Percentiles rank a stretch among this genome's conserved stretches.
These are phyloP conservation scores for Penicillium arizonense DNA, from an alignment of 495 filamentous ascomycete species.

Conservation along the genomic window DNA sequence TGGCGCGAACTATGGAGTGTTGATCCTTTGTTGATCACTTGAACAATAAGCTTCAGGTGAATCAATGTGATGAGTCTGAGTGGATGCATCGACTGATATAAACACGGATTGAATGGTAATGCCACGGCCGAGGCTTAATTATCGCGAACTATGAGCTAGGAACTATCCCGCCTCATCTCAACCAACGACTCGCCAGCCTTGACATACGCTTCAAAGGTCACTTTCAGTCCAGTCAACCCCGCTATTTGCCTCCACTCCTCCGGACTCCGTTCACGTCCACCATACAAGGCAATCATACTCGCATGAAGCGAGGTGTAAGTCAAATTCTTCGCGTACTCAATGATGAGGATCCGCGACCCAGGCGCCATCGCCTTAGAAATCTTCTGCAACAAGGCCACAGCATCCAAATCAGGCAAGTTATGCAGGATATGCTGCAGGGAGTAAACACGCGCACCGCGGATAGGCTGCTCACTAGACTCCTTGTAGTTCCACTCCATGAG, in stretches of 20 bases:
- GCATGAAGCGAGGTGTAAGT: conserved; percentile 33
- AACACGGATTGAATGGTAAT: not conserved
- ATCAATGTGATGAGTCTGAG: not conserved
- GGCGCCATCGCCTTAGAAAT: conserved; percentile 42
- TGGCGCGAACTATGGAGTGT: no score
- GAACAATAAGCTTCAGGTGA: no score
- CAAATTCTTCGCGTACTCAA: conserved; percentile 36
- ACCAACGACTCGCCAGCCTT: conserved; percentile 33
- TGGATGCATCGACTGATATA: not conserved
- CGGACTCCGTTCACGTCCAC: conserved; percentile 31
- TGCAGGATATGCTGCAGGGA: conserved; percentile 44
- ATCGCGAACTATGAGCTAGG: not conserved
- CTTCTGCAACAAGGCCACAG: conserved; percentile 38
- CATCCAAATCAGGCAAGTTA: conserved; percentile 40
- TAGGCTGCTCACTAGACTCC: conserved; percentile 28
- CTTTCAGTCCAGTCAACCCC: conserved; percentile 25
- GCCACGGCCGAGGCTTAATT: not conserved
- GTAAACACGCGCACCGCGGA: conserved; percentile 42
- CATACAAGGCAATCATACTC: conserved; percentile 37
- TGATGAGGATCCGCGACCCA: conserved; percentile 45
- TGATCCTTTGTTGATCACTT: no score
- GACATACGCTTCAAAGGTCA: conserved; percentile 37
- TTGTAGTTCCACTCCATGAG: conserved; percentile 40
- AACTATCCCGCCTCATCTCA: conserved; percentile 29
- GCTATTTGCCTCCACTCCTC: conserved; percentile 36